Conservation (phyloP, 2,329 filamentous ascomycete species). For the Verticillium zaregamsianum region DNA sequence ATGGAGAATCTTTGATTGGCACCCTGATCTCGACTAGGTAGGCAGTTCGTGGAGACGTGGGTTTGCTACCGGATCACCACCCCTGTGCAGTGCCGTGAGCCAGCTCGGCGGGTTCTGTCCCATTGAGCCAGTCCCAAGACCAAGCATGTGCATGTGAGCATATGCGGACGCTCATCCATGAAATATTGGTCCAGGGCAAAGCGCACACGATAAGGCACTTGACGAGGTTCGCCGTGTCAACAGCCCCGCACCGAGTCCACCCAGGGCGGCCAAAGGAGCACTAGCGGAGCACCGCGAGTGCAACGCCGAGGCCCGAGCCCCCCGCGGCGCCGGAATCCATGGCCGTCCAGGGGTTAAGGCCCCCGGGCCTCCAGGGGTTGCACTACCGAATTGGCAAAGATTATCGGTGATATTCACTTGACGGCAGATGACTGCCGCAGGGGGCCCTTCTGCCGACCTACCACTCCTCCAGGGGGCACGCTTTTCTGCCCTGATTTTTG, state of each 20-base stretch:
- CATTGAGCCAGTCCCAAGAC: neutral
- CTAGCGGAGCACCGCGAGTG: neutral
- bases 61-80: neutral
- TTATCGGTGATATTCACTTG: neutral
- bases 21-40: no score
- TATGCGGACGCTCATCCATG: neutral
- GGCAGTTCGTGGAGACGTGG: no score
- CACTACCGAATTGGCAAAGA: neutral
- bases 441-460: neutral
- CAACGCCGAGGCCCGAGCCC: neutral
- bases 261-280: neutral
- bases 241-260: neutral
- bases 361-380: neutral
- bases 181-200: constrained; percentile 1
- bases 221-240: neutral
- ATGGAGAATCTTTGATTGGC: no score
- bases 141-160: neutral
- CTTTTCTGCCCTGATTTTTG: neutral
- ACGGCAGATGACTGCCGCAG: constrained; percentile 1
- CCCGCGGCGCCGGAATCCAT: neutral
- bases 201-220: neutral
- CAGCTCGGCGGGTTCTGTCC: neutral
- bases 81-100: neutral
- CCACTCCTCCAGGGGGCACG: neutral
- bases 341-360: neutral